A percentile compares a stretch with the other conserved stretches of the same genome.
These are phyloP conservation scores for Nicotiana sylvestris DNA, from an alignment of 257 asterid species.

Conservation along the genomic window DNA sequence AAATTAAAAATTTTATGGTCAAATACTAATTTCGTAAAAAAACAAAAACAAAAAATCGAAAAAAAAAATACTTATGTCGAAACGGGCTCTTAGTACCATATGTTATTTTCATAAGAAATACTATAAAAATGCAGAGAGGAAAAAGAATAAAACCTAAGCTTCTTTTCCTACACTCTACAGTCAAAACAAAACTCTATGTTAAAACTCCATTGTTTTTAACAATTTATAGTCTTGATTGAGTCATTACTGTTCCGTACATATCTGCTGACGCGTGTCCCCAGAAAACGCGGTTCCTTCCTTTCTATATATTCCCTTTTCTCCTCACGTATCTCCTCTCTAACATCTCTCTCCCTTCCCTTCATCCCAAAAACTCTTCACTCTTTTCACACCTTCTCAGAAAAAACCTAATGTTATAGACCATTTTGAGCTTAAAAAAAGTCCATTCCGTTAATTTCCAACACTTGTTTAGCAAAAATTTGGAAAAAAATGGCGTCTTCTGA, in stretches of 20 bases:
- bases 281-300: conserved; percentile 51
- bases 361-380: not conserved
- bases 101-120: too few species aligned
- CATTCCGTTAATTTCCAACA: not conserved
- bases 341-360: not conserved
- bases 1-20: too few species aligned
- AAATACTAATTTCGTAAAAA: too few species aligned
- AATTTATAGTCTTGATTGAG: not conserved
- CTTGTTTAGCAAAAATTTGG: not conserved
- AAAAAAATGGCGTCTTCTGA: conserved; percentile 54
- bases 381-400: not conserved
- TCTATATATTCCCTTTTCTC: conserved; percentile 13
- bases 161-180: not conserved
- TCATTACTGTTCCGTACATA: conserved; percentile 44
- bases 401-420: not conserved
- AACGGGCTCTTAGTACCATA: too few species aligned
- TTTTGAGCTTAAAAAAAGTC: not conserved
- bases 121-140: too few species aligned
- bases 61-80: too few species aligned
- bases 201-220: conserved; percentile 20
- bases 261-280: conserved; percentile 66
- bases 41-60: too few species aligned
- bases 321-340: not conserved
- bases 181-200: conserved; percentile 3
- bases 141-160: not conserved